These are phyloP conservation scores for Dactylellina leptospora DNA, from an alignment of 2,329 filamentous ascomycete species.

Conservation along the genomic window DNA sequence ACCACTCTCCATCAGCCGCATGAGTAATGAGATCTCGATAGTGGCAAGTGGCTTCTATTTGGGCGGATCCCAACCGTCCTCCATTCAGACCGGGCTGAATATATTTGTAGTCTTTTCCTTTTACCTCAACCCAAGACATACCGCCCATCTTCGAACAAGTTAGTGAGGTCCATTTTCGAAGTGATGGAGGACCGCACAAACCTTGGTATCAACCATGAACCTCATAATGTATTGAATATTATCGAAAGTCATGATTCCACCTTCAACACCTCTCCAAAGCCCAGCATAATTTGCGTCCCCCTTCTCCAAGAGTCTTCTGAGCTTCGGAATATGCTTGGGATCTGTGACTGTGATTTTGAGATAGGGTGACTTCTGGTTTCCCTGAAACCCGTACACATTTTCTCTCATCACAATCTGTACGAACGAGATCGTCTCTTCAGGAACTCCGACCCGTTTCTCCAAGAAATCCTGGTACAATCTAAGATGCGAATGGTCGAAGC, in stretches of 20 bases:
- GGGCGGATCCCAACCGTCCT: slow-evolving; percentile 86
- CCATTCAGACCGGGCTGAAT: slow-evolving; percentile 65
- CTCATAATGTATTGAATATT: slow-evolving; percentile 93
- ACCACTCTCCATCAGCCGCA: slow-evolving; percentile 90
- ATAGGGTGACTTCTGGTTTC: slow-evolving; percentile 89
- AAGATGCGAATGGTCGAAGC: slow-evolving; percentile 81
- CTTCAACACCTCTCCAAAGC: slow-evolving; percentile 77
- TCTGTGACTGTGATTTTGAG: slow-evolving; percentile 93
- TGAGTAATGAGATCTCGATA: slow-evolving; percentile 87
- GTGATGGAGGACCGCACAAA: slow-evolving; percentile 60
- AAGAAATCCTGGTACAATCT: slow-evolving; percentile 80
- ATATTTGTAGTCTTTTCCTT: slow-evolving; percentile 72
- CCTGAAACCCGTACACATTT: slow-evolving; percentile 92
- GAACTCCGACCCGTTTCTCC: slow-evolving; percentile 75
- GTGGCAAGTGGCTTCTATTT: slow-evolving; percentile 88
- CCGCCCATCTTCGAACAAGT: slow-evolving; percentile 72
- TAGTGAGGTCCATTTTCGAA: slow-evolving; percentile 34
- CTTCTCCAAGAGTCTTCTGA: slow-evolving; percentile 78
- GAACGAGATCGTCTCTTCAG: slow-evolving; percentile 77
- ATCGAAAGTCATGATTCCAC: slow-evolving; percentile 88
- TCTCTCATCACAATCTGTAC: slow-evolving; percentile 84
- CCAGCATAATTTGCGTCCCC: slow-evolving; percentile 87
- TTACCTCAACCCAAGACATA: slow-evolving; percentile 95
- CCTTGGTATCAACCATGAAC: slow-evolving; percentile 97
- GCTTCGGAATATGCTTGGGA: slow-evolving; percentile 79